Percentiles rank a stretch among this genome's conserved stretches.
These are phyloP conservation scores for Actinomucor elegans DNA, from an alignment of 371 early-diverging fungal genomes.

Conservation along the genomic window DNA sequence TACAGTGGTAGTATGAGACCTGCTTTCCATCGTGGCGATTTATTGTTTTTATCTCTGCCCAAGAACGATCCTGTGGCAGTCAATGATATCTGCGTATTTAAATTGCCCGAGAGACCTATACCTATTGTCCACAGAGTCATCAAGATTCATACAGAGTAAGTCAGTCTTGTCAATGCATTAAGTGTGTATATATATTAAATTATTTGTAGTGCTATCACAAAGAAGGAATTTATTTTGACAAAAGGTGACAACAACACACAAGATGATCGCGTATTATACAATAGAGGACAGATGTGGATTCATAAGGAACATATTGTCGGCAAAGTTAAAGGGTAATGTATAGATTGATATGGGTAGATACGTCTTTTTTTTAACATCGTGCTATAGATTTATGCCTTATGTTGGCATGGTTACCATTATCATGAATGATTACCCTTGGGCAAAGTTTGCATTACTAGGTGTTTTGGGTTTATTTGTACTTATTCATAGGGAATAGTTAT, in stretches of 20 bases:
- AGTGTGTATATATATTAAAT: no score
- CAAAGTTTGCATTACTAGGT: constrained; percentile 81
- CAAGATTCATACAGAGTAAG: constrained; percentile 81
- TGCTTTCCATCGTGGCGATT: constrained; percentile 97
- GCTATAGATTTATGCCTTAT: constrained; percentile 79
- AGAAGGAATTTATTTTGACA: constrained; percentile 86
- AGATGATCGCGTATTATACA: constrained; percentile 95
- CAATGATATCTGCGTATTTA: constrained; percentile 98
- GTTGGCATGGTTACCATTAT: constrained; percentile 97
- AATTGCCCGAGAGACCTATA: constrained; percentile 87
- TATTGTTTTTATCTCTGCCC: constrained; percentile 84
- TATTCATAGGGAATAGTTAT: constrained; percentile 53
- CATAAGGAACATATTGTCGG: constrained; percentile 86
- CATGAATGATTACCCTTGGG: constrained; percentile 93
- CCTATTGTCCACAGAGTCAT: constrained; percentile 99
- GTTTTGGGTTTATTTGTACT: constrained; percentile 76
- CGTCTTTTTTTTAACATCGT: not conserved
- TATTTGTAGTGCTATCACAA: constrained; percentile 56
- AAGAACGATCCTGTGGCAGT: constrained; percentile 68
- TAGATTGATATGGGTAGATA: no score
- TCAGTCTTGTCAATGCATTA: no score
- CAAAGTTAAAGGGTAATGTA: constrained; percentile 81
- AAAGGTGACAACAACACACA: constrained; percentile 98
- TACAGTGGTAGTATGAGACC: constrained; percentile 98
- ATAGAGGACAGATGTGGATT: constrained; percentile 89